phyloP scores from a whole-genome alignment of 345 rosid genomes.

The Corymbia maculata region DNA sequence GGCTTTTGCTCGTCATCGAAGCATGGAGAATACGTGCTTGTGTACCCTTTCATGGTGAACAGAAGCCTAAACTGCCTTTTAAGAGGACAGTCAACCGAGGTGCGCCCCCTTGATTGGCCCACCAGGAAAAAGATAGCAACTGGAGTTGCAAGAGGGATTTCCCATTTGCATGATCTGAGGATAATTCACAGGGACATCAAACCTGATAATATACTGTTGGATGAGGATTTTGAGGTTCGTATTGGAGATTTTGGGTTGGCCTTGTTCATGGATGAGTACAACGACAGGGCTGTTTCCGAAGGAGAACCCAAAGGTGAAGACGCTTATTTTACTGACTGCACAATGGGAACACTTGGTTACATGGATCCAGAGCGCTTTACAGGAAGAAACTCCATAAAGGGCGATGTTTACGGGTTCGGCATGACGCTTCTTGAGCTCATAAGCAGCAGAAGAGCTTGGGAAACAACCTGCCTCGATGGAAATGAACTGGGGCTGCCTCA shows the following conservation, averaged over 20 bases:
- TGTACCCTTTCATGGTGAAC: background rate
- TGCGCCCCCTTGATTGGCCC: background rate
- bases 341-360: background rate
- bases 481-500: background rate
- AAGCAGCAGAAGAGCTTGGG: background rate
- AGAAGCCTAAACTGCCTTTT: background rate
- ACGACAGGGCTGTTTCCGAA: background rate
- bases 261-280: background rate
- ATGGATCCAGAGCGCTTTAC: background rate
- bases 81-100: background rate
- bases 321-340: background rate
- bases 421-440: background rate
- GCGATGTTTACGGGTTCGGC: background rate
- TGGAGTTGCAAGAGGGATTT: background rate
- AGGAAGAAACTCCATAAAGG: background rate
- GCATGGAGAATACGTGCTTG: background rate
- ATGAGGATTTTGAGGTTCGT: background rate
- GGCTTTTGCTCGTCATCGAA: background rate
- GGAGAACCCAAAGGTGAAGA: background rate
- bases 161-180: background rate
- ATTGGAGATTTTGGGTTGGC: background rate
- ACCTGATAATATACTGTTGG: background rate
- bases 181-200: background rate
- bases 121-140: background rate
- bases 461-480: background rate